Conservation (phyloP, 2,329 filamentous ascomycete species). For the Chaetothyriales sp. region DNA sequence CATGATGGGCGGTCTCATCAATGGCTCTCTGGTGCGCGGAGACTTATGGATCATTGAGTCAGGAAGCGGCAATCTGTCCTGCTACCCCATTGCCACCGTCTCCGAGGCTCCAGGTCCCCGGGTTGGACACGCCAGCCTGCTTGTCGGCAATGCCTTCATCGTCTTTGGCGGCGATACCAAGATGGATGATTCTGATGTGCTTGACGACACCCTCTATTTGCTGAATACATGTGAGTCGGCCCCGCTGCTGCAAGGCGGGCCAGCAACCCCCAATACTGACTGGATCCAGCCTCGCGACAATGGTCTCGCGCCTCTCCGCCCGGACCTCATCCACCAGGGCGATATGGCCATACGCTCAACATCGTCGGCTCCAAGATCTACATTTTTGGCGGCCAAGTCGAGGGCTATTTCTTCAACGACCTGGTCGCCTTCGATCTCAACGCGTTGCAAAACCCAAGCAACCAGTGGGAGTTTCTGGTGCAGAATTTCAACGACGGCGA, state of each 20-base stretch:
- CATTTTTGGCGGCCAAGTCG: slow-evolving; percentile 93
- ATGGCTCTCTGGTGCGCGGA: slow-evolving; percentile 88
- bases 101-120: slow-evolving; percentile 88
- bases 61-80: slow-evolving; percentile 65
- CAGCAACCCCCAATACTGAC: not conserved
- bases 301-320: slow-evolving; percentile 91
- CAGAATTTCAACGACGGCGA: slow-evolving; percentile 57
- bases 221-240: slow-evolving; percentile 79
- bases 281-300: slow-evolving; percentile 68
- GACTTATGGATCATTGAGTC: slow-evolving; percentile 97
- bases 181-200: slow-evolving; percentile 75
- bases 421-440: slow-evolving; percentile 91
- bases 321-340: slow-evolving; percentile 70
- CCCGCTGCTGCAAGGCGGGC: not conserved
- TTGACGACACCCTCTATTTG: slow-evolving; percentile 92
- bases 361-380: slow-evolving; percentile 95
- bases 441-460: slow-evolving; percentile 76
- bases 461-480: slow-evolving; percentile 89
- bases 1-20: slow-evolving; percentile 91
- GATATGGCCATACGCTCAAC: slow-evolving; percentile 92
- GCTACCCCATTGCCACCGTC: slow-evolving; percentile 81
- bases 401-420: slow-evolving; percentile 97
- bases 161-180: slow-evolving; percentile 98
- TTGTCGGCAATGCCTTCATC: slow-evolving; percentile 97
- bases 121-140: slow-evolving; percentile 82